Base-by-base conservation (phyloP, 495 filamentous ascomycete species). In the Penicillium steckii region DNA sequence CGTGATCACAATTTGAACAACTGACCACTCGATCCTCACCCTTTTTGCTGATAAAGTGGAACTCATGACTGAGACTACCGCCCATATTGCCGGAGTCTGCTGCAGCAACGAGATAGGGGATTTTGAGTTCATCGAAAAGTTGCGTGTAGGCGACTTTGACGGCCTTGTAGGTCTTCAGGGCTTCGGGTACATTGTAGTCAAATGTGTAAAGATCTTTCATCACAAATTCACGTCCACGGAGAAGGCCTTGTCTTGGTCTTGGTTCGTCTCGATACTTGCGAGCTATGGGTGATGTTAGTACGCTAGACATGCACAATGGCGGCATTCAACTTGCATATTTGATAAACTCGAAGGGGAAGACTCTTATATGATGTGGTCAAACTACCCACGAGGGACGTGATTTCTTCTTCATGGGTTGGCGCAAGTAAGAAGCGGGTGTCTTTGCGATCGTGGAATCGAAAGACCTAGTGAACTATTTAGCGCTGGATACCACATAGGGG, bases 121-220 rank as follows among this genome's bases (percentile, higher is more conserved):
- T 72, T 57, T 85, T 89, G 17, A 98, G 74, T 52, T 95, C 90
- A 33, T 87, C 68, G 54, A 98, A 96, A 23, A 97, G 75, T 5
- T 72, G 70, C 17, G 70, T 70, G 66, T 98, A 98, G 13, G 84
- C 86, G 23, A 63, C 63, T 30, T 85, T 78, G 4, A 95, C 91
- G 17, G 80, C 66, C 4, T 81, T 57, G 58, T 98, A 98, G 2
- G 94, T 96, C 38, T 83, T 72, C 2, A 90, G 68, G 0, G 94
- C 94, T 5, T 80, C 68, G 19, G 81, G 62, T 2, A 78, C 60
- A 30, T 71, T 86, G 48, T 75, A 72, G 68, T 98, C 94, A 59
- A 98, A 98, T 0, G 95, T 97, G 63, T 98, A 98, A 1, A 98
- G 81, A 67, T 98, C 94, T 70, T 98, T 98, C 94, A 98, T 98